phyloP scores from a whole-genome alignment of 495 filamentous ascomycete genomes.

The Filosporella fistucella region DNA sequence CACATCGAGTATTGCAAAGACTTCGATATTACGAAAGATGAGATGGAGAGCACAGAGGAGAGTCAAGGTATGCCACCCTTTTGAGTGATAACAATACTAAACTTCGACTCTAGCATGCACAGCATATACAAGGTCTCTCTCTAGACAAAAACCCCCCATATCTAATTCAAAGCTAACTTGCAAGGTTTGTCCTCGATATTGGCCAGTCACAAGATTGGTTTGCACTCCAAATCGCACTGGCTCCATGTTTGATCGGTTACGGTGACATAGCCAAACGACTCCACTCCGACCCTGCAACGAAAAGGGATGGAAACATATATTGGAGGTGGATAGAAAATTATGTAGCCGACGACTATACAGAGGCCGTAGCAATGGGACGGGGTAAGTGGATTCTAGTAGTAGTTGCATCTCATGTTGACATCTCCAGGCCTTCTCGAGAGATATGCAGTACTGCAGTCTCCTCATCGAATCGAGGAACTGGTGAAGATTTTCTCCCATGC shows the following conservation, averaged over 20 bases:
- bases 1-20: constrained; percentile 74
- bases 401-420: constrained; percentile 3
- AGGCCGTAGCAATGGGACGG: constrained; percentile 62
- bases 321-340: constrained; percentile 91
- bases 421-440: constrained; percentile 62
- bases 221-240: constrained; percentile 74
- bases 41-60: constrained; percentile 71
- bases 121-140: constrained; percentile 59
- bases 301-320: constrained; percentile 68
- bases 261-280: constrained; percentile 68
- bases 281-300: constrained; percentile 48
- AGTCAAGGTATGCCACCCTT: constrained; percentile 52
- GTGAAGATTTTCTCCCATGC: constrained; percentile 80
- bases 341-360: constrained; percentile 67
- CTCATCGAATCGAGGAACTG: constrained; percentile 71
- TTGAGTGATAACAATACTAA: constrained; percentile 18
- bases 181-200: constrained; percentile 80
- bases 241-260: constrained; percentile 86
- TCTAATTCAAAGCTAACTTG: neutral
- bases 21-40: constrained; percentile 72
- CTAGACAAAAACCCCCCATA: neutral
- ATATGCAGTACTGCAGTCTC: constrained; percentile 64
- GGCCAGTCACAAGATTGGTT: constrained; percentile 84
- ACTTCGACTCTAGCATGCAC: constrained; percentile 52
- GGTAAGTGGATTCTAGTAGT: constrained; percentile 39